A percentile compares a stretch with the other conserved stretches of the same genome.
Conservation (phyloP, 495 filamentous ascomycete species). For the Annulohypoxylon moriforme region DNA sequence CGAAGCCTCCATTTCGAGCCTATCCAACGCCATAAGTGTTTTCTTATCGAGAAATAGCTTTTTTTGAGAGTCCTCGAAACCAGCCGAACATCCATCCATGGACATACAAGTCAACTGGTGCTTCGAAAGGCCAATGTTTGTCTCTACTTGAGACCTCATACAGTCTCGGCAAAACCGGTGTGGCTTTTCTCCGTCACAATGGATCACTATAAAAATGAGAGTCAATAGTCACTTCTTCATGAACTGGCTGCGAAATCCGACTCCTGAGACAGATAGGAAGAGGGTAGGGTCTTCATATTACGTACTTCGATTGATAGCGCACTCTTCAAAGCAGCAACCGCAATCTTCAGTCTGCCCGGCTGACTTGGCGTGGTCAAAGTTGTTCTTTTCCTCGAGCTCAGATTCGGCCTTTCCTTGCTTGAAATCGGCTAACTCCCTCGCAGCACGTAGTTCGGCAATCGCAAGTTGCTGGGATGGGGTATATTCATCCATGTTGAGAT, state of each 20-base stretch:
- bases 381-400: slow-evolving; percentile 58
- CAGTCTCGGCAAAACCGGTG: slow-evolving; percentile 78
- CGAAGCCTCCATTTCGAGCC: slow-evolving; percentile 74
- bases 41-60: slow-evolving; percentile 68
- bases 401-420: slow-evolving; percentile 27
- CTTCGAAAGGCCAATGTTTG: slow-evolving; percentile 70
- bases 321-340: slow-evolving; percentile 76
- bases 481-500: slow-evolving; percentile 12
- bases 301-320: slow-evolving; percentile 66
- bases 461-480: slow-evolving; percentile 40
- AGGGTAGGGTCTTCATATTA: neutral
- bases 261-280: neutral
- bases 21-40: slow-evolving; percentile 67
- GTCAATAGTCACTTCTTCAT: neutral
- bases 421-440: slow-evolving; percentile 29
- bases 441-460: slow-evolving; percentile 46
- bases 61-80: slow-evolving; percentile 60
- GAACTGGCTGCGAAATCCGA: neutral
- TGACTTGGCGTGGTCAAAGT: slow-evolving; percentile 56
- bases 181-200: slow-evolving; percentile 65
- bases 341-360: slow-evolving; percentile 69
- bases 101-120: slow-evolving; percentile 69
- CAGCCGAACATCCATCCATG: slow-evolving; percentile 56
- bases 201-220: slow-evolving; percentile 55
- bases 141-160: slow-evolving; percentile 70